Evolutionary conservation across 768 basidiomycete genomes (phyloP).

Genomic region (Podaxis sp.): DNA sequence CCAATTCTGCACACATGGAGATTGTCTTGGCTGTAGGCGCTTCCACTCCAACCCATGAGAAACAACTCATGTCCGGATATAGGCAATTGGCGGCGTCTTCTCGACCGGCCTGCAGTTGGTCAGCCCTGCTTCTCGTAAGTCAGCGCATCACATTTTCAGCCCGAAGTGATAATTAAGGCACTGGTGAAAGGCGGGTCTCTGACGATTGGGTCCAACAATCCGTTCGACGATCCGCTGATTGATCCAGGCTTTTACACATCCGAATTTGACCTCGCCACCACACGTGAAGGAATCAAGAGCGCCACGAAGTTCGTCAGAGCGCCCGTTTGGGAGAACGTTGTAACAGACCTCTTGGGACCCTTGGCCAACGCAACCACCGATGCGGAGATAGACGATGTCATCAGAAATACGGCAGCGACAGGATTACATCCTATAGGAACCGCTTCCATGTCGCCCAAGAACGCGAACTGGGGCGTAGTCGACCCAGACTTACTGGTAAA

Average conservation of each 20-base stretch:
- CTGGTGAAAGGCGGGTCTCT: constrained; percentile 17
- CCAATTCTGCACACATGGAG: constrained; percentile 15
- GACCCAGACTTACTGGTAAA: constrained; percentile 37
- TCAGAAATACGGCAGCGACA: constrained; percentile 20
- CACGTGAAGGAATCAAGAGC: constrained; percentile 12
- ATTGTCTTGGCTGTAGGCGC: constrained; percentile 7
- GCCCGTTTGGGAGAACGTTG: constrained; percentile 9
- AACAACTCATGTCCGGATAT: neutral
- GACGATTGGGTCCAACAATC: constrained; percentile 19
- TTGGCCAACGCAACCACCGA: constrained; percentile 7
- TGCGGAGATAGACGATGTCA: constrained; percentile 12
- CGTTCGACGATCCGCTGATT: constrained; percentile 24
- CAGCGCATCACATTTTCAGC: neutral
- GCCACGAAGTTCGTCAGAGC: constrained; percentile 5
- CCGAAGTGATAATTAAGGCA: neutral
- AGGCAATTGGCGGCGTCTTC: constrained; percentile 21
- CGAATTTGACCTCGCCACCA: constrained; percentile 7
- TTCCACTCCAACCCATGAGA: neutral
- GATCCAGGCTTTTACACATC: constrained; percentile 14
- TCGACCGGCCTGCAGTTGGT: constrained; percentile 19
- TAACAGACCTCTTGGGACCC: constrained; percentile 4
- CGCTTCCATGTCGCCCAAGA: constrained; percentile 28
- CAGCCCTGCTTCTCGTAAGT: constrained; percentile 26
- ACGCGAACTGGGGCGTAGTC: constrained; percentile 31
- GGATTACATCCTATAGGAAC: constrained; percentile 31